These are phyloP conservation scores for Lichtheimia corymbifera DNA, from an alignment of 371 early-diverging fungal genomes.

Conservation along the genomic window DNA sequence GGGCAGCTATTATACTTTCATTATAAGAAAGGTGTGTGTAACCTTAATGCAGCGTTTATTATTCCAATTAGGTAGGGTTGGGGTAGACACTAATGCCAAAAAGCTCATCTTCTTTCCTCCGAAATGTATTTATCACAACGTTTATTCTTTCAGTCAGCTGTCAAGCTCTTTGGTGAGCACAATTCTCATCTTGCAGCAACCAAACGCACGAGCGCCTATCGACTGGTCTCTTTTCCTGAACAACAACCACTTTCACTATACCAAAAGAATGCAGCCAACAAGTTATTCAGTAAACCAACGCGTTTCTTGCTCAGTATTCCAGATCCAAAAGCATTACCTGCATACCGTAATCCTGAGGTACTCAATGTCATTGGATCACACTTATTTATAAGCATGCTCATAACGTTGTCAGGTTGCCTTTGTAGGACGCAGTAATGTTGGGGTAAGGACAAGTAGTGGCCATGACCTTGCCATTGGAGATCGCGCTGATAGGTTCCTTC, in stretches of 20 bases:
- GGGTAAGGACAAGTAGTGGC: slow-evolving; percentile 31
- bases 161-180: no score
- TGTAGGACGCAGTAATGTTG: slow-evolving; percentile 81
- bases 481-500: neutral
- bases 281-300: slow-evolving; percentile 43
- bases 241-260: slow-evolving; percentile 14
- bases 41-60: no score
- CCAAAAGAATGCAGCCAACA: slow-evolving; percentile 26
- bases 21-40: no score
- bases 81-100: no score
- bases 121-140: no score
- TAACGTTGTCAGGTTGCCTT: slow-evolving; percentile 57
- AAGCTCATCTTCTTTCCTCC: no score
- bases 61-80: no score
- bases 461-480: neutral
- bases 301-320: slow-evolving; percentile 40
- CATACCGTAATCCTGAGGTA: slow-evolving; percentile 34
- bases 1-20: no score
- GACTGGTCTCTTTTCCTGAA: slow-evolving; percentile 33
- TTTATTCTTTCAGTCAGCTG: no score
- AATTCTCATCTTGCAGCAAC: slow-evolving; percentile 3
- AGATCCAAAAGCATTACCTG: slow-evolving; percentile 31
- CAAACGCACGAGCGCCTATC: slow-evolving; percentile 3
- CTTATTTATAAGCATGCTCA: neutral
- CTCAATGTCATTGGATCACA: neutral